A percentile compares a stretch with the other conserved stretches of the same genome.
These are phyloP conservation scores for Fusarium coicis DNA, from an alignment of 2,329 filamentous ascomycete species.

Conservation along the genomic window DNA sequence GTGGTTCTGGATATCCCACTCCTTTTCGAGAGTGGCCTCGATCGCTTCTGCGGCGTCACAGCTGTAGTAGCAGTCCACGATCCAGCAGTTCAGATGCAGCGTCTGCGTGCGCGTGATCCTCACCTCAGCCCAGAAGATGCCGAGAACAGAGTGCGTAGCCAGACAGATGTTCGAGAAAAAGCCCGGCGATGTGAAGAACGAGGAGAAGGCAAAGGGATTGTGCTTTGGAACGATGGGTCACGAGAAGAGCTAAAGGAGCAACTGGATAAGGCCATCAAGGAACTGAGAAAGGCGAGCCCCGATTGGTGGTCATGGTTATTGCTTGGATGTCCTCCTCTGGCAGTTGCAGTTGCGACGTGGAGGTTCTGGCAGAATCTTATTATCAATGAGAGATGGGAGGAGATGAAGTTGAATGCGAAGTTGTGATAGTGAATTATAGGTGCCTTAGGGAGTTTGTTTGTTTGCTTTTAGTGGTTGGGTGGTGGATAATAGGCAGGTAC, in stretches of 20 bases:
- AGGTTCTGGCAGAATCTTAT: slow-evolving; percentile 77
- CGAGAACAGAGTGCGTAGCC: slow-evolving; percentile 84
- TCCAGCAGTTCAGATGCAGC: slow-evolving; percentile 81
- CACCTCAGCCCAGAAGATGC: slow-evolving; percentile 89
- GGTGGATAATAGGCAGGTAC: background rate
- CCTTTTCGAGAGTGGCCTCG: slow-evolving; percentile 88
- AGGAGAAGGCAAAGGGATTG: slow-evolving; percentile 73
- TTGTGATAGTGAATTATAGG: slow-evolving; percentile 13
- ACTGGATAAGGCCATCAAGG: slow-evolving; percentile 72
- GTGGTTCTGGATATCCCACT: slow-evolving; percentile 93
- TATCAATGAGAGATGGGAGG: slow-evolving; percentile 77
- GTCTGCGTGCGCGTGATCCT: slow-evolving; percentile 78
- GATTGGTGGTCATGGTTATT: slow-evolving; percentile 85
- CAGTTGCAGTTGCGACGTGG: slow-evolving; percentile 74
- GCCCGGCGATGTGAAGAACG: slow-evolving; percentile 77
- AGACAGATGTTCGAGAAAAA: slow-evolving; percentile 88
- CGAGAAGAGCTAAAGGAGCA: slow-evolving; percentile 75
- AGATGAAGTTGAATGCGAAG: slow-evolving; percentile 55
- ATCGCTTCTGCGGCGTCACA: slow-evolving; percentile 85
- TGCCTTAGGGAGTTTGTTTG: background rate
- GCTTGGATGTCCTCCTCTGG: slow-evolving; percentile 78
- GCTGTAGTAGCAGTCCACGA: slow-evolving; percentile 88
- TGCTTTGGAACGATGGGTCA: slow-evolving; percentile 90
- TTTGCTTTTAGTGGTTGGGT: background rate
- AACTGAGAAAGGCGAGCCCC: slow-evolving; percentile 72